Conservation (phyloP, 129 eudicot species). For the Tagetes patula region DNA sequence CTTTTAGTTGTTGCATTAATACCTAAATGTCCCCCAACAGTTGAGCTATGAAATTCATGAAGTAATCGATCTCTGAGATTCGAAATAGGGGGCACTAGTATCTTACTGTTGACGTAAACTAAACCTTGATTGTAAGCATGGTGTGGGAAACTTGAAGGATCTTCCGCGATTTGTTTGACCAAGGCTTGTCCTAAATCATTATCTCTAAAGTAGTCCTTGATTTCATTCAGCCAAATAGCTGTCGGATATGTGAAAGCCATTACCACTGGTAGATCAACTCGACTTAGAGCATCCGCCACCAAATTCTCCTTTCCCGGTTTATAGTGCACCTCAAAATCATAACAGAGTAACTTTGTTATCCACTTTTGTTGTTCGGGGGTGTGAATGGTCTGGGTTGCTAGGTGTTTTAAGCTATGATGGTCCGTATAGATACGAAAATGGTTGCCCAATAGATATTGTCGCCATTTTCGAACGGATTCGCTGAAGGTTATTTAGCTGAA, state of each 20-base stretch:
- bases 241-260: background rate
- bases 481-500: no score
- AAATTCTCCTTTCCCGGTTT: no score
- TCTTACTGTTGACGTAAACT: background rate
- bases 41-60: background rate
- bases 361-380: background rate
- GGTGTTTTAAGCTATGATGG: background rate
- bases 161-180: background rate
- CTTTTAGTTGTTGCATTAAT: background rate
- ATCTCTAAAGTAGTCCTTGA: background rate
- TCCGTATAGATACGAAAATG: no score
- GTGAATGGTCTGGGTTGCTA: background rate
- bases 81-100: background rate
- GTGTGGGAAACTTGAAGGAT: background rate
- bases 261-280: background rate
- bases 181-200: background rate
- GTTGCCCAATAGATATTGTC: background rate
- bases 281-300: background rate
- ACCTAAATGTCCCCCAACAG: background rate
- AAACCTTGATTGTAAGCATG: background rate
- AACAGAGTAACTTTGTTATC: background rate
- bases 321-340: background rate
- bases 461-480: background rate
- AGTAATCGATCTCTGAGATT: background rate
- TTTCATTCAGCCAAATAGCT: background rate